Conservation (phyloP, 2,329 filamentous ascomycete genomes). For the Diaporthe humulicola region DNA sequence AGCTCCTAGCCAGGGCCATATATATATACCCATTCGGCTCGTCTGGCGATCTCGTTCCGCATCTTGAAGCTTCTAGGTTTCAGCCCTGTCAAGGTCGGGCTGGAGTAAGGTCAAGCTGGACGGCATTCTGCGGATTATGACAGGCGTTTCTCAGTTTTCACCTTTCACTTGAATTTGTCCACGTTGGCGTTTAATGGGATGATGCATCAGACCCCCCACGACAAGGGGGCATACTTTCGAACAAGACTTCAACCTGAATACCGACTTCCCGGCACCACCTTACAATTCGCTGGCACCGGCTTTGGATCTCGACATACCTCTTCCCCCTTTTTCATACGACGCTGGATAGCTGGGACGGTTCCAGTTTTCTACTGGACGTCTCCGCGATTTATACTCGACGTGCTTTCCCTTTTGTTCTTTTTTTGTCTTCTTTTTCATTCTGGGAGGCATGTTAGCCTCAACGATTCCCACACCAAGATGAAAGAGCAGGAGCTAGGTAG, state of each 20-base stretch:
- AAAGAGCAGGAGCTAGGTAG: slow-evolving; percentile 1
- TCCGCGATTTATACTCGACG: background rate
- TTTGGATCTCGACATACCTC: slow-evolving; percentile 19
- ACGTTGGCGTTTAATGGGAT: slow-evolving; percentile 28
- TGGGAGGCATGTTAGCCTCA: background rate
- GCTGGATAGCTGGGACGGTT: background rate
- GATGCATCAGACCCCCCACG: slow-evolving; percentile 22
- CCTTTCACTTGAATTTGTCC: background rate
- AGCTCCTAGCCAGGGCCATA: slow-evolving; percentile 35
- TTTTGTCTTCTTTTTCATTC: background rate
- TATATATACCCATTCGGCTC: slow-evolving; percentile 36
- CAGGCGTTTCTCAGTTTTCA: slow-evolving; percentile 1
- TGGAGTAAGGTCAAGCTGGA: slow-evolving; percentile 18
- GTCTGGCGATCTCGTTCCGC: slow-evolving; percentile 17
- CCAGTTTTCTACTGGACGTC: background rate
- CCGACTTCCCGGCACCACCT: slow-evolving; percentile 30
- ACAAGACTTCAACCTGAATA: slow-evolving; percentile 3
- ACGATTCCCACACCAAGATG: slow-evolving; percentile 13
- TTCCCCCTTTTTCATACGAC: background rate
- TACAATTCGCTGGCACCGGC: slow-evolving; percentile 34
- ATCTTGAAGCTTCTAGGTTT: slow-evolving; percentile 12
- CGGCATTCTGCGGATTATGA: slow-evolving; percentile 7
- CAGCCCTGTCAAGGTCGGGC: background rate
- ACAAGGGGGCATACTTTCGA: background rate
- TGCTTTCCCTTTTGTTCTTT: slow-evolving; percentile 3